Evolutionary conservation across 2,329 filamentous ascomycete genomes (phyloP).

Genomic region (Bipolaris victoriae): DNA sequence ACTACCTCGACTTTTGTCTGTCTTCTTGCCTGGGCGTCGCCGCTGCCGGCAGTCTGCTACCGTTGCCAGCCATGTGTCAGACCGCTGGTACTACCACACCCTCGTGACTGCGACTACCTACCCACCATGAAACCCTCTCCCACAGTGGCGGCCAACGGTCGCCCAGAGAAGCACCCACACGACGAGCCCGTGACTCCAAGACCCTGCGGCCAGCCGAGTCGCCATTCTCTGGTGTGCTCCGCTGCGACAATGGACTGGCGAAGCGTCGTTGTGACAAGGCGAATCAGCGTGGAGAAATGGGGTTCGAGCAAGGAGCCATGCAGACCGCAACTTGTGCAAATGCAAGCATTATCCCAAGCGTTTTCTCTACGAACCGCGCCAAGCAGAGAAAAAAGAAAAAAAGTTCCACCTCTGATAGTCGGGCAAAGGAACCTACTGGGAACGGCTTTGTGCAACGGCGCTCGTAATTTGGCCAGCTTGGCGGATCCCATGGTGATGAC

Average conservation of each 20-base stretch:
- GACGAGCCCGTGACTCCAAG: conserved; percentile 43
- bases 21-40: conserved; percentile 10
- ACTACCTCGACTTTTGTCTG: conserved; percentile 3
- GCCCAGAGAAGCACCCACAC: conserved; percentile 33
- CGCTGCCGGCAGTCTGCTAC: conserved; percentile 1
- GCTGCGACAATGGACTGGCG: conserved; percentile 28
- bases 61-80: conserved; percentile 16
- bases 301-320: conserved; percentile 26
- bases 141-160: conserved; percentile 36
- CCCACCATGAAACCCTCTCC: conserved; percentile 32
- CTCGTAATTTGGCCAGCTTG: conserved; percentile 15
- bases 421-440: conserved; percentile 10
- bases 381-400: conserved; percentile 17
- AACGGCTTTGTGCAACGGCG: conserved; percentile 26
- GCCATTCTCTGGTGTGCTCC: conserved; percentile 30
- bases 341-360: conserved; percentile 33
- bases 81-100: conserved; percentile 34
- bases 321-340: conserved; percentile 33
- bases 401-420: conserved; percentile 13
- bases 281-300: conserved; percentile 42
- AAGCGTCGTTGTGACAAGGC: conserved; percentile 26
- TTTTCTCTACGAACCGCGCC: conserved; percentile 27
- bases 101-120: conserved; percentile 5
- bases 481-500: conserved; percentile 4
- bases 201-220: conserved; percentile 36